Evolutionary conservation across 768 basidiomycete species (phyloP), one percentile per base, ranked within the genome.

Genomic region (Artomyces pyxidatus): DNA sequence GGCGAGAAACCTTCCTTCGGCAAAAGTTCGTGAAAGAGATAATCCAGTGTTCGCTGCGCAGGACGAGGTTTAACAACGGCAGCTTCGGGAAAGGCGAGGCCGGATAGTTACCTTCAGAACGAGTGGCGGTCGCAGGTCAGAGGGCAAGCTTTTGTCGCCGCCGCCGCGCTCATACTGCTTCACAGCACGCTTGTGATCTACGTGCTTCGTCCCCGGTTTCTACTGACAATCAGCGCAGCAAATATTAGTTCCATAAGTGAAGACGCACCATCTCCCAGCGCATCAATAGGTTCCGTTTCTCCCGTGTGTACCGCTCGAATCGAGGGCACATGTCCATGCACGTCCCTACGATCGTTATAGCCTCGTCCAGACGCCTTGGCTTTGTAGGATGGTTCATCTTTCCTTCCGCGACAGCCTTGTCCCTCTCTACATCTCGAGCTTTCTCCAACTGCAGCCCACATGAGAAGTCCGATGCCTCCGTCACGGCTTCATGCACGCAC

Each of bases 81-180:
- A 50, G 32, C 25, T 48, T 14, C 30, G 28, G 6, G 50, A 43
- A 19, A 40, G 37, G 46, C 27, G 37, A 25, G 25, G 25, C 43
- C 29, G n/a, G 53, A 8, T 35, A 35, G 61, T 55, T 43, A 86
- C 88, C 70, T 85, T 83, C 47, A 98, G 81, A 23, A 96, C 78
- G 17, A 65, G 67, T 0, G 94, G 92, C 7, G 94, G 92, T 16
- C 95, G 81, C 42, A 99, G 71, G 63, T 99, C 95, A 0, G 90
- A 92, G 2, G 95, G 94, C 0, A 96, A 60, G 0, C 81, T 82
- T 66, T 94, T 88, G 71, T 95, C 90, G 22, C 94, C 94, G 12
- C 91, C 88, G 3, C 91, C 92, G 17, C 95, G 86, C 63, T 95
- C 90, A 64, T 93, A 99, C 62, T 85, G 86, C 62, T 97, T 96